Percentiles rank a stretch among this genome's conserved stretches.
Evolutionary conservation across 345 rosid genomes (phyloP).

Genomic region (Geranium rotundifolium): DNA sequence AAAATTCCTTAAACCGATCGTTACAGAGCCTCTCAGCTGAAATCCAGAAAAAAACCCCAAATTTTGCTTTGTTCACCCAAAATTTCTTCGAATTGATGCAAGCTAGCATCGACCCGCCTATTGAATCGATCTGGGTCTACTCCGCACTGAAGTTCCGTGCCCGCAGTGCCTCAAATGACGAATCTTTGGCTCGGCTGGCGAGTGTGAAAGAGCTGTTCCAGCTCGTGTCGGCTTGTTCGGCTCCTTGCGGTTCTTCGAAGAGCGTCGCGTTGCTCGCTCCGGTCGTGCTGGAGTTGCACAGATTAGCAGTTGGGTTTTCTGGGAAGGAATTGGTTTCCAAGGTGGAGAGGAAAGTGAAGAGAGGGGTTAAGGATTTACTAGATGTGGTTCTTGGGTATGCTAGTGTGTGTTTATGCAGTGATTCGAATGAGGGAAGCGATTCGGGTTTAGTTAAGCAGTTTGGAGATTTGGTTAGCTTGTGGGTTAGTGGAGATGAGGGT

Average conservation of each 20-base stretch:
- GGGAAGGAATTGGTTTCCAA: slow-evolving; percentile 1
- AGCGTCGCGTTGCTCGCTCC: slow-evolving; percentile 48
- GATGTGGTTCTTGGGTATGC: slow-evolving; percentile 35
- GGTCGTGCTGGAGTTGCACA: slow-evolving; percentile 23
- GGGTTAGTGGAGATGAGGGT: slow-evolving; percentile 22
- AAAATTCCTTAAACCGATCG: slow-evolving; percentile 18
- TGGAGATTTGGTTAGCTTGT: slow-evolving; percentile 29
- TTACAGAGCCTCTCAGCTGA: slow-evolving; percentile 23
- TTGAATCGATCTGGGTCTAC: slow-evolving; percentile 48
- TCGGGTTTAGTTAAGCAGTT: slow-evolving; percentile 15
- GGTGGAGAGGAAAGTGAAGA: slow-evolving; percentile 24
- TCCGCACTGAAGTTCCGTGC: slow-evolving; percentile 25
- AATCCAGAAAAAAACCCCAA: slow-evolving; percentile 17
- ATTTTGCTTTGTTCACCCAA: slow-evolving; percentile 20
- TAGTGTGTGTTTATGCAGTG: slow-evolving; percentile 24
- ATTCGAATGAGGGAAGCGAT: slow-evolving; percentile 13
- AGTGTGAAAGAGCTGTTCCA: slow-evolving; percentile 26
- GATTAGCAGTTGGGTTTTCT: slow-evolving; percentile 13
- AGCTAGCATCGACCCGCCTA: slow-evolving; percentile 38
- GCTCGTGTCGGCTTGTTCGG: slow-evolving; percentile 32
- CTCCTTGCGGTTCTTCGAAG: slow-evolving; percentile 20
- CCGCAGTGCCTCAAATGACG: slow-evolving; percentile 12
- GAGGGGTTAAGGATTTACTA: slow-evolving; percentile 25
- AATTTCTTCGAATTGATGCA: slow-evolving; percentile 32
- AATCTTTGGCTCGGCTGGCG: slow-evolving; percentile 18